These are phyloP conservation scores for Venturia pyrina DNA, from an alignment of 2,329 filamentous ascomycete species.

Conservation along the genomic window DNA sequence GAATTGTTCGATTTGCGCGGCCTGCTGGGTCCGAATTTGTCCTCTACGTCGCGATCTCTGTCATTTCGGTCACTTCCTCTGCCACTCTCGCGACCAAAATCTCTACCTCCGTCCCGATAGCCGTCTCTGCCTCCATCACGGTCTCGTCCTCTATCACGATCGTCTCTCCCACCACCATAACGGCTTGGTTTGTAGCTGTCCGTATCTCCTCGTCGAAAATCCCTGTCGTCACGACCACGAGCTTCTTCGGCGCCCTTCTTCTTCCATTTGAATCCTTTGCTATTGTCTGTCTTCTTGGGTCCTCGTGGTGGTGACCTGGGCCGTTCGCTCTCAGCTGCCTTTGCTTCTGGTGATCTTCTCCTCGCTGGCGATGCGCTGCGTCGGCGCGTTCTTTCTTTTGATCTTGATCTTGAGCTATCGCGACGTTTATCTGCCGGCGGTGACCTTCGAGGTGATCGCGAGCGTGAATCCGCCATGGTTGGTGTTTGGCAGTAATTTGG, in stretches of 20 bases:
- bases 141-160: conserved; percentile 14
- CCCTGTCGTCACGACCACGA: conserved; percentile 17
- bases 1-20: conserved; percentile 22
- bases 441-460: conserved; percentile 6
- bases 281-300: conserved; percentile 4
- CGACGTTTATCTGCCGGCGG: not conserved
- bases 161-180: conserved; percentile 12
- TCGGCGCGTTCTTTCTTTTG: not conserved
- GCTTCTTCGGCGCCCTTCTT: conserved; percentile 31
- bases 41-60: conserved; percentile 4
- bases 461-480: conserved; percentile 11
- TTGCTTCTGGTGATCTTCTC: not conserved
- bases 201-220: conserved; percentile 2
- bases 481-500: not conserved
- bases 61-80: conserved; percentile 7
- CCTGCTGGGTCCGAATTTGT: conserved; percentile 8
- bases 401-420: conserved; percentile 1
- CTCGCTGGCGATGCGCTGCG: not conserved
- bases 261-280: conserved; percentile 13
- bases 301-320: conserved; percentile 5
- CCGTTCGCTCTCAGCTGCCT: not conserved
- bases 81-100: conserved; percentile 8
- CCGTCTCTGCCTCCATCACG: conserved; percentile 14
- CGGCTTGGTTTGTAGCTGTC: conserved; percentile 7
- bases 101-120: conserved; percentile 10